phyloP scores from a whole-genome alignment of 768 basidiomycete species.

The Mycena filopes region DNA sequence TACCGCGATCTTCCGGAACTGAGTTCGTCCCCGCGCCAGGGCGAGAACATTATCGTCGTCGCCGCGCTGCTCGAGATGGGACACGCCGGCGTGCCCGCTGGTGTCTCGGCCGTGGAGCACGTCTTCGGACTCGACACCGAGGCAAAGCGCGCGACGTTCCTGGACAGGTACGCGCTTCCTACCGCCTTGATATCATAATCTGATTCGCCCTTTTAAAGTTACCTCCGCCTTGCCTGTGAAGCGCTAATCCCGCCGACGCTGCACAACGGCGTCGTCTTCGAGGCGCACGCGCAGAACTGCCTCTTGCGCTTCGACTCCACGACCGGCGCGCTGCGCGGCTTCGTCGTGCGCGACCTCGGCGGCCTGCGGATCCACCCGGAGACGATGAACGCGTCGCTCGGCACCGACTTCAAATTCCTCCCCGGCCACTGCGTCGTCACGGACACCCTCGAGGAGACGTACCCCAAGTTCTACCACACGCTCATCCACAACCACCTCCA shows the following conservation, averaged over 20 bases:
- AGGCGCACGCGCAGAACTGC: constrained; percentile 70
- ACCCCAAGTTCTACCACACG: constrained; percentile 69
- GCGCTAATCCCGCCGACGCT: constrained; percentile 64
- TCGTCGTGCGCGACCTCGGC: constrained; percentile 67
- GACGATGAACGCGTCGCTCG: constrained; percentile 59
- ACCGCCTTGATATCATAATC: neutral
- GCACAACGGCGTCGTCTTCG: constrained; percentile 67
- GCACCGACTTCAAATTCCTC: constrained; percentile 61
- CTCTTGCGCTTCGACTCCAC: constrained; percentile 56
- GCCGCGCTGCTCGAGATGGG: constrained; percentile 65
- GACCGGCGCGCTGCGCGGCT: constrained; percentile 57
- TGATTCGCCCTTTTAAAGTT: constrained; percentile 44
- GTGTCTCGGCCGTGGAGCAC: constrained; percentile 59
- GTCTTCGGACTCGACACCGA: constrained; percentile 57
- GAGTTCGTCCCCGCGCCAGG: constrained; percentile 50
- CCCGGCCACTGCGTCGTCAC: constrained; percentile 65
- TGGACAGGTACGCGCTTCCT: constrained; percentile 52
- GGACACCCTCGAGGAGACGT: constrained; percentile 58
- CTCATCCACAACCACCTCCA: constrained; percentile 71
- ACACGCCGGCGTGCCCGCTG: constrained; percentile 52
- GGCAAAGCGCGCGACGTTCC: constrained; percentile 56
- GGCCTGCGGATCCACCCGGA: constrained; percentile 65
- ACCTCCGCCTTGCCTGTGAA: constrained; percentile 60
- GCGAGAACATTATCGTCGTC: constrained; percentile 58
- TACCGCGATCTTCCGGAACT: constrained; percentile 59